These are phyloP conservation scores for Chenopodium quinoa DNA, from an alignment of 148 eudicot species.

Conservation along the genomic window DNA sequence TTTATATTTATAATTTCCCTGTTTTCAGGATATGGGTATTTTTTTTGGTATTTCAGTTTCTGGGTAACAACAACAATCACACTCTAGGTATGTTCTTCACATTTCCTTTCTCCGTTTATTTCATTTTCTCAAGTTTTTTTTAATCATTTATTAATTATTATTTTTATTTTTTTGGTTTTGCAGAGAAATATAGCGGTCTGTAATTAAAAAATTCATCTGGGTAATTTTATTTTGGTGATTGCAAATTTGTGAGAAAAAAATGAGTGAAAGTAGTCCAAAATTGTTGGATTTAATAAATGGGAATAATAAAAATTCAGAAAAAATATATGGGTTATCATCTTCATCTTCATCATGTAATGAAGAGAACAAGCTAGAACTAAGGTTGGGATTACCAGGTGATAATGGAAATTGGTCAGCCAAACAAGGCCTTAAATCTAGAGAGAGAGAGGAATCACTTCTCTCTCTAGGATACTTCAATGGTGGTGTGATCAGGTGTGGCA, in stretches of 20 bases:
- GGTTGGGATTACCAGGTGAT: constrained; percentile 70
- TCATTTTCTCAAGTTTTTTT: neutral
- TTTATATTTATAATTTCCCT: constrained; percentile 1
- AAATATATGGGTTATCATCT: constrained; percentile 17
- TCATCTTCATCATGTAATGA: constrained; percentile 16
- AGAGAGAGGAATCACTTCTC: constrained; percentile 32
- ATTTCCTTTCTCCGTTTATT: neutral
- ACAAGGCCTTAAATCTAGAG: constrained; percentile 14
- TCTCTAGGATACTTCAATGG: constrained; percentile 34
- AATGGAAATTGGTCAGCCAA: constrained; percentile 37
- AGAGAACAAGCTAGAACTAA: constrained; percentile 71
- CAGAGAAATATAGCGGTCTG: constrained; percentile 11
- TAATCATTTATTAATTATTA: neutral
- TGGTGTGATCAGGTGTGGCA: constrained; percentile 10
- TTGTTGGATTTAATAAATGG: constrained; percentile 55
- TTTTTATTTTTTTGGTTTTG: neutral
- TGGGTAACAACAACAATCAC: constrained; percentile 13
- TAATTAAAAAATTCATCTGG: constrained; percentile 15
- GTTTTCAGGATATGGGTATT: constrained; percentile 39
- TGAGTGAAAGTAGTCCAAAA: constrained; percentile 43
- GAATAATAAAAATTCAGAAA: constrained; percentile 18
- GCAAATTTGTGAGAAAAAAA: neutral
- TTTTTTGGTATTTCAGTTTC: neutral
- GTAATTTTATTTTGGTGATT: neutral
- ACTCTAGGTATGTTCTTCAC: constrained; percentile 25